Evolutionary conservation across 1,284 basidiomycete genomes (phyloP).

Genomic region (Ceratobasidium sp.): DNA sequence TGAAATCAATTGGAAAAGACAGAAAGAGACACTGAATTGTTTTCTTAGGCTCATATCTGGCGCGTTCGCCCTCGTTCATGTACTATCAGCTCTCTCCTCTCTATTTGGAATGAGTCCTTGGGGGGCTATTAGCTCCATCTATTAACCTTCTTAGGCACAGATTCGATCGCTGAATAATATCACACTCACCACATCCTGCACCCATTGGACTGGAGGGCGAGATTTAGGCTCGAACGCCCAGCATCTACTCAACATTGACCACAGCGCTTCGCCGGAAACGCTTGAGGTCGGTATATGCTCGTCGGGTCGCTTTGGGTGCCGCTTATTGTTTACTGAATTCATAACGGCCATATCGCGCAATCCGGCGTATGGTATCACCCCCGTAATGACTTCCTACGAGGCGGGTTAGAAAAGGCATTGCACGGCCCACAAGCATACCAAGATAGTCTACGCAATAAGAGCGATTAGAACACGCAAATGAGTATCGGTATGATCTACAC

Average conservation of each 20-base stretch:
- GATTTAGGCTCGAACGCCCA: not conserved
- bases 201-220: not conserved
- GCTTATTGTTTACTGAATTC: not conserved
- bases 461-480: too few species aligned
- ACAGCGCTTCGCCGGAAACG: not conserved
- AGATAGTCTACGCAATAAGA: not conserved
- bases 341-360: not conserved
- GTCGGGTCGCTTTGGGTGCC: constrained; percentile 1
- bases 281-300: not conserved
- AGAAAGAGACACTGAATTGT: too few species aligned
- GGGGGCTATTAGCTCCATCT: not conserved
- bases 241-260: not conserved
- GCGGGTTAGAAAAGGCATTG: not conserved
- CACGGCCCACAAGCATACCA: not conserved
- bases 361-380: not conserved
- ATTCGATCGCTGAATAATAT: not conserved
- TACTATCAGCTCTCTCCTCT: not conserved
- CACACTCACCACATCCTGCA: not conserved
- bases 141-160: not conserved
- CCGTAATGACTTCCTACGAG: constrained; percentile 8
- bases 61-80: too few species aligned
- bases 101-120: not conserved
- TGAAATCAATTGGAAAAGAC: too few species aligned
- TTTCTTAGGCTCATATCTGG: too few species aligned
- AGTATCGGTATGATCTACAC: not conserved